phyloP scores from a whole-genome alignment of 2,329 filamentous ascomycete species.

The Escovopsis weberi region DNA sequence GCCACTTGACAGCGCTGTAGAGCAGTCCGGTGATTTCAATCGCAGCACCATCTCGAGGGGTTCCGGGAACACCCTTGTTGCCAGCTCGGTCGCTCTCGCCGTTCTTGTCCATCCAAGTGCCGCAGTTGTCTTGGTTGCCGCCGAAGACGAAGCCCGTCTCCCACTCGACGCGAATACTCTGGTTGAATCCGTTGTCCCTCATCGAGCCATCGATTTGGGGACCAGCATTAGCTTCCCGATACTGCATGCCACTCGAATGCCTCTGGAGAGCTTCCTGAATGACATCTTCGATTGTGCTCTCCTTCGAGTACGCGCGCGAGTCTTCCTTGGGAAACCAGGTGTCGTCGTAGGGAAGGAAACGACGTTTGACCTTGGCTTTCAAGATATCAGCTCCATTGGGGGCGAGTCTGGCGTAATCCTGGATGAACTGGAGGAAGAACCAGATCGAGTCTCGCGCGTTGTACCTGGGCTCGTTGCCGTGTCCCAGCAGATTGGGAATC shows the following conservation, averaged over 20 bases:
- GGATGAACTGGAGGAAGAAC: slow-evolving; percentile 95
- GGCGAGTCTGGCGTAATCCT: slow-evolving; percentile 75
- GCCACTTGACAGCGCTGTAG: slow-evolving; percentile 80
- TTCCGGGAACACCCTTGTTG: slow-evolving; percentile 86
- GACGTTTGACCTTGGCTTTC: slow-evolving; percentile 60
- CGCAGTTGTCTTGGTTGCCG: slow-evolving; percentile 87
- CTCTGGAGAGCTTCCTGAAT: slow-evolving; percentile 88
- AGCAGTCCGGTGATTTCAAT: slow-evolving; percentile 89
- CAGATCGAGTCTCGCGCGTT: slow-evolving; percentile 94
- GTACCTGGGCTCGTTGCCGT: slow-evolving; percentile 75
- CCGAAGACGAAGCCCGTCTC: slow-evolving; percentile 79
- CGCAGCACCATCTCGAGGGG: slow-evolving; percentile 89
- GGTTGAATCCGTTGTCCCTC: slow-evolving; percentile 82
- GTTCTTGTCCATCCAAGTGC: slow-evolving; percentile 99
- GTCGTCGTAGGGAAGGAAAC: slow-evolving; percentile 91
- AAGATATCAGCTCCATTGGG: slow-evolving; percentile 64
- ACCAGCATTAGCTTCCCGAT: slow-evolving; percentile 88
- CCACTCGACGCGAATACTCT: slow-evolving; percentile 87
- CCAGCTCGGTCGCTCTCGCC: slow-evolving; percentile 86
- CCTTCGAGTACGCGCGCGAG: slow-evolving; percentile 66
- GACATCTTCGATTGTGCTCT: slow-evolving; percentile 73
- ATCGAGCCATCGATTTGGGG: slow-evolving; percentile 83
- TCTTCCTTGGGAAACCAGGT: slow-evolving; percentile 83
- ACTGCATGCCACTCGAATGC: slow-evolving; percentile 81
- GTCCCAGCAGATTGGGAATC: slow-evolving; percentile 87